Conservation (phyloP, 1,284 basidiomycete genomes). For the Coriolopsis trogii region DNA sequence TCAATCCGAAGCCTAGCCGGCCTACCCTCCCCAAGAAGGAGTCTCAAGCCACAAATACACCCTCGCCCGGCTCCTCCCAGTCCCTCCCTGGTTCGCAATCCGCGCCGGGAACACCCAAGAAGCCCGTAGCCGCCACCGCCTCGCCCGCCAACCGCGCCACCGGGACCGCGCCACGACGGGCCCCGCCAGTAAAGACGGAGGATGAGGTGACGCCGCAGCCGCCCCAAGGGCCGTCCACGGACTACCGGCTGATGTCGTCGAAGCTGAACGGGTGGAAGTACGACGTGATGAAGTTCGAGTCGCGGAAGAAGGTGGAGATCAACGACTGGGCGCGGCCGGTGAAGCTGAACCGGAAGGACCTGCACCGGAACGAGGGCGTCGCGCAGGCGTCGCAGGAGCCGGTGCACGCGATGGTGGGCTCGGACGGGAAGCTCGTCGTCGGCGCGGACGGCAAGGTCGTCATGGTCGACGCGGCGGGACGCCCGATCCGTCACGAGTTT, state of each 20-base stretch:
- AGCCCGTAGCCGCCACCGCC: slow-evolving; percentile 10
- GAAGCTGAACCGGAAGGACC: slow-evolving; percentile 85
- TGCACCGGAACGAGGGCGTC: slow-evolving; percentile 55
- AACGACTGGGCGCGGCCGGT: slow-evolving; percentile 69
- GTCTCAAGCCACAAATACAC: slow-evolving; percentile 14
- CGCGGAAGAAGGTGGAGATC: slow-evolving; percentile 68
- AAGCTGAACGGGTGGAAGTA: slow-evolving; percentile 83
- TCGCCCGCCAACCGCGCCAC: slow-evolving; percentile 11
- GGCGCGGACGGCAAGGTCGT: slow-evolving; percentile 74
- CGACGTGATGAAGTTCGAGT: slow-evolving; percentile 84
- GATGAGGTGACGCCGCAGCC: slow-evolving; percentile 48
- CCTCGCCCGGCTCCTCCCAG: slow-evolving; percentile 20
- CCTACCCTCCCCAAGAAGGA: slow-evolving; percentile 24
- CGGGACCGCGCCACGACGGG: slow-evolving; percentile 26
- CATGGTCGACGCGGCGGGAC: slow-evolving; percentile 79
- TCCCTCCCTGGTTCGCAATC: slow-evolving; percentile 12
- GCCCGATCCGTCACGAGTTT: slow-evolving; percentile 52
- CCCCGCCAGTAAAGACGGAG: slow-evolving; percentile 37
- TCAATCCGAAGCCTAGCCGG: slow-evolving; percentile 26
- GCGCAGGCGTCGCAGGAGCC: slow-evolving; percentile 46
- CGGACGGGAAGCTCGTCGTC: slow-evolving; percentile 78
- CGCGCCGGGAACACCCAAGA: slow-evolving; percentile 19
- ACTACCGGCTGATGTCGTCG: slow-evolving; percentile 76
- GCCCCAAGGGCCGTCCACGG: slow-evolving; percentile 65
- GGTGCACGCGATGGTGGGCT: slow-evolving; percentile 70